Evolutionary conservation across 2,329 filamentous ascomycete genomes (phyloP).

Genomic region (Bipolaris victoriae): DNA sequence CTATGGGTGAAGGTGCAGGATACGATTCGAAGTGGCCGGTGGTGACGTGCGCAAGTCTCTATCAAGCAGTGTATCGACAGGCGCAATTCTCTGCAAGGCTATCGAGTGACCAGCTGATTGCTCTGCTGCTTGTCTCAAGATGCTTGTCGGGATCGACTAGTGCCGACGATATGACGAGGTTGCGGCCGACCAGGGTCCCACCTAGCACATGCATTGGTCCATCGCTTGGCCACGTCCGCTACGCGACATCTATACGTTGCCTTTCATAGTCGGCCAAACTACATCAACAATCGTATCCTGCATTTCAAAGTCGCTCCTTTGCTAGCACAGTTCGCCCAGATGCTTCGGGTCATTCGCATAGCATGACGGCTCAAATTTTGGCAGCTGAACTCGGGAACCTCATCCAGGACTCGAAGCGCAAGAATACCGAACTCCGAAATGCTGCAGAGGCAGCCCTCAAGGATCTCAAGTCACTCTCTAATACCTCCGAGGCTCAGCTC

Average conservation of each 20-base stretch:
- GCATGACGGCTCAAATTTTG: conserved; percentile 90
- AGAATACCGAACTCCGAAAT: conserved; percentile 87
- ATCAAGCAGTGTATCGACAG: neutral
- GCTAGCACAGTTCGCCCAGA: conserved; percentile 27
- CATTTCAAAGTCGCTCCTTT: conserved; percentile 9
- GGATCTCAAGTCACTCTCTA: conserved; percentile 78
- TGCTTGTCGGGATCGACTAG: conserved; percentile 17
- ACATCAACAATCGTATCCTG: conserved; percentile 12
- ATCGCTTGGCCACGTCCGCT: conserved; percentile 28
- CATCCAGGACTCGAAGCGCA: conserved; percentile 94
- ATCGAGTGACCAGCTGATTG: conserved; percentile 14
- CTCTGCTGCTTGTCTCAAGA: conserved; percentile 20
- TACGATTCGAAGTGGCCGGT: neutral
- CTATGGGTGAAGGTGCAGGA: conserved; percentile 5
- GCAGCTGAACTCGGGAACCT: conserved; percentile 87
- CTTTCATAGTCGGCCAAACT: conserved; percentile 23
- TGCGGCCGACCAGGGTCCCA: conserved; percentile 19
- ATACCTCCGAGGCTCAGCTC: conserved; percentile 77
- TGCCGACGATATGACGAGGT: conserved; percentile 22
- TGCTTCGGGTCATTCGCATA: conserved; percentile 42
- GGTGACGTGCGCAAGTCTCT: conserved; percentile 4
- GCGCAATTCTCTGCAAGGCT: conserved; percentile 13
- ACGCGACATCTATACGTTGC: conserved; percentile 23
- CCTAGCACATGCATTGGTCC: conserved; percentile 13
- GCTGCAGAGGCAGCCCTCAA: conserved; percentile 92